A percentile compares a stretch with the other conserved stretches of the same genome.
These are phyloP conservation scores for Cercospora zeae-maydis DNA, from an alignment of 2,329 filamentous ascomycete species.

Conservation along the genomic window DNA sequence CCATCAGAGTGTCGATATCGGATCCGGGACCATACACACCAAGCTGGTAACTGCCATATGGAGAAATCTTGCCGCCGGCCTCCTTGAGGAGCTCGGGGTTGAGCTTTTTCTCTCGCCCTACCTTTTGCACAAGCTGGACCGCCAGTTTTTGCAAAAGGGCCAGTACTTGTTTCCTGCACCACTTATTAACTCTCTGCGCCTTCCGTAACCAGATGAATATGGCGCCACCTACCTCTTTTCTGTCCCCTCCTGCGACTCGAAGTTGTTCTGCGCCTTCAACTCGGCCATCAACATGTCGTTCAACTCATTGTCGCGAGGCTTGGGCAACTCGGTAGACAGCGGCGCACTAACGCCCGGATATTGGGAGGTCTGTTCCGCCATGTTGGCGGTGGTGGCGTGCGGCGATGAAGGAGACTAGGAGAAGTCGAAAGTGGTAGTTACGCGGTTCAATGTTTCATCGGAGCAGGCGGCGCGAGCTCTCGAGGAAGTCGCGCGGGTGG, in stretches of 20 bases:
- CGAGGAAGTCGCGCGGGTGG: neutral
- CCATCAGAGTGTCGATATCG: slow-evolving; percentile 94
- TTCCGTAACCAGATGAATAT: neutral
- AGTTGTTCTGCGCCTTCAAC: slow-evolving; percentile 84
- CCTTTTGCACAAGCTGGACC: slow-evolving; percentile 79
- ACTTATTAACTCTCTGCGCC: slow-evolving; percentile 16
- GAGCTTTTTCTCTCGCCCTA: slow-evolving; percentile 69
- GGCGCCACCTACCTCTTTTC: slow-evolving; percentile 64
- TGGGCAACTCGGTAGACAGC: slow-evolving; percentile 74
- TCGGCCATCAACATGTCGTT: slow-evolving; percentile 79
- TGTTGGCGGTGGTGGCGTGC: slow-evolving; percentile 1
- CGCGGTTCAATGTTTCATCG: slow-evolving; percentile 11
- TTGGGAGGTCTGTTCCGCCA: slow-evolving; percentile 21
- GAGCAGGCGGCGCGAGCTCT: slow-evolving; percentile 2
- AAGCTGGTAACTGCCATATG: slow-evolving; percentile 91
- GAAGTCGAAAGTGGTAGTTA: slow-evolving; percentile 3
- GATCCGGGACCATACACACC: slow-evolving; percentile 93
- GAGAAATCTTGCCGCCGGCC: slow-evolving; percentile 88
- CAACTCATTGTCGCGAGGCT: slow-evolving; percentile 68
- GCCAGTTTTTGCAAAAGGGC: slow-evolving; percentile 73
- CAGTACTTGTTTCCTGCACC: slow-evolving; percentile 66
- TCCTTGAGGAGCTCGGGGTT: slow-evolving; percentile 74
- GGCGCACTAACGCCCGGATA: slow-evolving; percentile 44
- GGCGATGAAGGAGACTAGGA: slow-evolving; percentile 4
- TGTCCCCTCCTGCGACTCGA: slow-evolving; percentile 78